Conservation (phyloP, 148 eudicot species). For the Rhododendron williamsianum region DNA sequence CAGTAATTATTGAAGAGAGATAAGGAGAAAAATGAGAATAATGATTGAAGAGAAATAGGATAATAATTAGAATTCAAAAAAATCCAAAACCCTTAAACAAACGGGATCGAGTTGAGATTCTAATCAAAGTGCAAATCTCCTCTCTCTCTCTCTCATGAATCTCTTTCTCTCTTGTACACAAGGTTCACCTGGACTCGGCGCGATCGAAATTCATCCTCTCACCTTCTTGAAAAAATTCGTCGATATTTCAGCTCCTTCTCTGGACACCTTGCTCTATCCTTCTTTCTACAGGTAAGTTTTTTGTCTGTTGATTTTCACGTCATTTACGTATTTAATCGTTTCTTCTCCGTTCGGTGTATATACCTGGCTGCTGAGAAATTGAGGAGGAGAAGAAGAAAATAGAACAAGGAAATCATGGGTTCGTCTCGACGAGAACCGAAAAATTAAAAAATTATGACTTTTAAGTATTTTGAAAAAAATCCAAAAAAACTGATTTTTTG, state of each 20-base stretch:
- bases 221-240: neutral
- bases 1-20: no score
- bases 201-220: neutral
- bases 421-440: no score
- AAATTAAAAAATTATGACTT: no score
- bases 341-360: neutral
- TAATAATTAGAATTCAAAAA: no score
- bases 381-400: neutral
- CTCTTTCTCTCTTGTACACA: neutral
- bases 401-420: neutral
- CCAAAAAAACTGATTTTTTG: no score
- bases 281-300: neutral
- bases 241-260: slow-evolving; percentile 4
- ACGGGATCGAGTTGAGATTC: no score
- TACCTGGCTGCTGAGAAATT: neutral
- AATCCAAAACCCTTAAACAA: no score
- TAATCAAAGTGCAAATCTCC: no score
- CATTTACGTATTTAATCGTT: neutral
- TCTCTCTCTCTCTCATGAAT: neutral
- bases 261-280: neutral
- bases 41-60: rapidly evolving
- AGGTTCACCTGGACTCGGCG: neutral
- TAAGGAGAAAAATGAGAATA: no score
- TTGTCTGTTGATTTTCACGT: neutral
- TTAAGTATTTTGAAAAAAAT: no score